Evolutionary conservation across 257 asterid genomes (phyloP).

Genomic region (Verbascum thapsus): DNA sequence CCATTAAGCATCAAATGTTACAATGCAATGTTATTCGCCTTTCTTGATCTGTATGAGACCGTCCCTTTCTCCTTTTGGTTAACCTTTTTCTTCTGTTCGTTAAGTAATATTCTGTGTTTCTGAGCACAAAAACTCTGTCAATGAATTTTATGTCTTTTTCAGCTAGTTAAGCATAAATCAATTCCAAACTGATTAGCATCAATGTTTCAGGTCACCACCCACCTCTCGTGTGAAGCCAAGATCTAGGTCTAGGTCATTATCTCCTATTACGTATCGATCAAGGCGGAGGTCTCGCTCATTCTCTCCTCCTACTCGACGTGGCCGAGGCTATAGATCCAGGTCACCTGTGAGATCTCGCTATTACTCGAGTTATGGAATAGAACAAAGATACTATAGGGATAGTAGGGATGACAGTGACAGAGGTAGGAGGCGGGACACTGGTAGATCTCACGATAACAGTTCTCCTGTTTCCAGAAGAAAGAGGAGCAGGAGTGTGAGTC

Average conservation of each 20-base stretch:
- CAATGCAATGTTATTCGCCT: neutral
- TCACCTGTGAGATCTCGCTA: slow-evolving; percentile 83
- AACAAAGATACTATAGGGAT: slow-evolving; percentile 69
- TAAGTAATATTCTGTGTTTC: neutral
- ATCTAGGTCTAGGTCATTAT: slow-evolving; percentile 75
- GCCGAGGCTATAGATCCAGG: slow-evolving; percentile 74
- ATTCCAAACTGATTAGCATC: slow-evolving; percentile 24
- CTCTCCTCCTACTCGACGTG: slow-evolving; percentile 74
- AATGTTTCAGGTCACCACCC: slow-evolving; percentile 73
- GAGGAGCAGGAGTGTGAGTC: slow-evolving; percentile 79
- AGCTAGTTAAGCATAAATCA: slow-evolving; percentile 16
- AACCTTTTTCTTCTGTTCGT: neutral
- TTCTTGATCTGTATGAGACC: slow-evolving; percentile 9
- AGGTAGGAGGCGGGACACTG: slow-evolving; percentile 54
- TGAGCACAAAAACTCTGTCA: neutral
- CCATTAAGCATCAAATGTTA: neutral
- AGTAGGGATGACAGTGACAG: slow-evolving; percentile 62
- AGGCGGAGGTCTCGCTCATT: slow-evolving; percentile 77
- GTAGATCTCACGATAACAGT: slow-evolving; percentile 54
- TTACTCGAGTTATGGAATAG: slow-evolving; percentile 68
- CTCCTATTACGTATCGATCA: slow-evolving; percentile 66
- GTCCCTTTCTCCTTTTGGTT: neutral
- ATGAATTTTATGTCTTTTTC: slow-evolving; percentile 1
- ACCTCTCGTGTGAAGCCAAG: slow-evolving; percentile 54
- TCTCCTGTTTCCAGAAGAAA: slow-evolving; percentile 69